Conservation (phyloP, 2,329 filamentous ascomycete species). For the Talaromyces rugulosus region DNA sequence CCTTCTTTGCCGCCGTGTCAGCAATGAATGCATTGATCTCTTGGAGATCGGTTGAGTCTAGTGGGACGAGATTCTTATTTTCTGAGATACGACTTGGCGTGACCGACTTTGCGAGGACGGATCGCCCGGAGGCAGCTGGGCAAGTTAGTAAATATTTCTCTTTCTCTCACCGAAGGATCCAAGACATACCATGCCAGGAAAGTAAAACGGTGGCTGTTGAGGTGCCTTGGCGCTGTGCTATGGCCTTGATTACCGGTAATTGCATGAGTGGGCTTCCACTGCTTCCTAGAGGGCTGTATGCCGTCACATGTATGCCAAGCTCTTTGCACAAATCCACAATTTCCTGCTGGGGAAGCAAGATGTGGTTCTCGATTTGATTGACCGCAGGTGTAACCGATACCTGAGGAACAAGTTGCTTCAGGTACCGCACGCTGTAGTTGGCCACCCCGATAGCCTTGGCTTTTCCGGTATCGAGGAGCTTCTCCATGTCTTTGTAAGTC, state of each 20-base stretch:
- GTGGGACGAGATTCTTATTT: slow-evolving; percentile 28
- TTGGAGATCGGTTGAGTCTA: not conserved
- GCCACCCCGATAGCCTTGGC: slow-evolving; percentile 56
- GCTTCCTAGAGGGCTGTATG: slow-evolving; percentile 35
- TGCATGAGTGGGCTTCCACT: not conserved
- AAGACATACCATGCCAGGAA: not conserved
- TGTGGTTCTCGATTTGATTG: slow-evolving; percentile 80
- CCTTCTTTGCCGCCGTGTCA: slow-evolving; percentile 26
- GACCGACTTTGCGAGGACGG: slow-evolving; percentile 50
- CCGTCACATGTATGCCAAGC: slow-evolving; percentile 50
- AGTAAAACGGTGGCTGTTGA: not conserved
- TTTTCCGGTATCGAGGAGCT: slow-evolving; percentile 51
- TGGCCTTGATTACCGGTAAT: not conserved
- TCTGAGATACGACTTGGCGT: slow-evolving; percentile 49
- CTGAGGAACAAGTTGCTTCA: slow-evolving; percentile 53
- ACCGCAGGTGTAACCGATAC: slow-evolving; percentile 62
- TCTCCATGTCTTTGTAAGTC: slow-evolving; percentile 70
- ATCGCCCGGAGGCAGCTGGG: not conserved
- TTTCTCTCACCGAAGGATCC: not conserved
- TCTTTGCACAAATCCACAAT: slow-evolving; percentile 32
- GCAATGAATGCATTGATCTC: slow-evolving; percentile 22
- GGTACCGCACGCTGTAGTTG: slow-evolving; percentile 54
- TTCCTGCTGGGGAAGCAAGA: slow-evolving; percentile 58
- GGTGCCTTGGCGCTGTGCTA: not conserved
- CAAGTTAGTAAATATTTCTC: not conserved